phyloP scores from a whole-genome alignment of 208 protist species.

The Acanthamoeba triangularis region DNA sequence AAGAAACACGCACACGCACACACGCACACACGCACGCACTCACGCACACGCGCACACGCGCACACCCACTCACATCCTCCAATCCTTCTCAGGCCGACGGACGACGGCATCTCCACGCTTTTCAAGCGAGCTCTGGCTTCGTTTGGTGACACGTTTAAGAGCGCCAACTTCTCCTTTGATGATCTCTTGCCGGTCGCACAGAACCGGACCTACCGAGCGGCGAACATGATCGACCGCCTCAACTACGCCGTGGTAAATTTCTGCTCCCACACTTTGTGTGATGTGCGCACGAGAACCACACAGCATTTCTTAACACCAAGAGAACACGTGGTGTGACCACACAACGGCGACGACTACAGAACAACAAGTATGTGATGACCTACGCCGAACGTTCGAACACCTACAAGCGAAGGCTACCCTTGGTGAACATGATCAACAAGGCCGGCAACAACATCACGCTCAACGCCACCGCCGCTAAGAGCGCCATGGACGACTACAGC shows the following conservation, averaged over 20 bases:
- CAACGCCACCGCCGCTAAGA: conserved; percentile 14
- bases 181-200: not conserved
- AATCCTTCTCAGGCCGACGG: not conserved
- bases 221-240: conserved; percentile 24
- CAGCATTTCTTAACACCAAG: no score
- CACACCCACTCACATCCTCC: no score
- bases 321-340: no score
- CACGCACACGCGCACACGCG: no score
- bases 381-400: conserved; percentile 49
- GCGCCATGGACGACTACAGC: conserved; percentile 63
- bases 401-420: conserved; percentile 44
- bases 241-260: not conserved
- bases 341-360: not conserved
- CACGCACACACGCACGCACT: no score
- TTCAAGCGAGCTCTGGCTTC: conserved; percentile 61
- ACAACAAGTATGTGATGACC: conserved; percentile 29
- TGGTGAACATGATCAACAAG: conserved; percentile 13
- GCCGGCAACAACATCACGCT: conserved; percentile 54
- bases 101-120: conserved; percentile 1
- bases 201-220: conserved; percentile 28
- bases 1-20: no score
- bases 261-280: not conserved
- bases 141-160: conserved; percentile 17
- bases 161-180: conserved; percentile 59
- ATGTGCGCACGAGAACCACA: not conserved